Evolutionary conservation across 495 filamentous ascomycete genomes (phyloP).

Genomic region (Penicillium atrosanguineum): DNA sequence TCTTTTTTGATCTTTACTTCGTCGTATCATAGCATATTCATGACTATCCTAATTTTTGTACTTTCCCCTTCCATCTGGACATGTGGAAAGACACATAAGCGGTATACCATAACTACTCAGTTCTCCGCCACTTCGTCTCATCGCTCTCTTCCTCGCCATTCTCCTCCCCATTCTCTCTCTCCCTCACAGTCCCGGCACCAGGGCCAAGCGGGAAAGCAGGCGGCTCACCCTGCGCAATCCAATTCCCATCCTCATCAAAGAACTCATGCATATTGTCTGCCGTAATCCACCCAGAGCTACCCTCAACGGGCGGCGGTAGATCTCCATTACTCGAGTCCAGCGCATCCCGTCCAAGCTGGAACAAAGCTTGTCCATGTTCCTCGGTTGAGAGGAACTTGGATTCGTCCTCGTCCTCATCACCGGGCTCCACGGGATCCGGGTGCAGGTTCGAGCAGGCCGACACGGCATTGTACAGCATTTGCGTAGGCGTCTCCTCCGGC

Average conservation of each 20-base stretch:
- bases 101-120: constrained; percentile 36
- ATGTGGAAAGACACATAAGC: not conserved
- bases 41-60: not conserved
- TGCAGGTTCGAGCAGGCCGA: constrained; percentile 86
- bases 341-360: constrained; percentile 24
- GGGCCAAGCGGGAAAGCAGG: constrained; percentile 46
- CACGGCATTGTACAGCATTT: constrained; percentile 71
- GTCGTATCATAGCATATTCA: not conserved
- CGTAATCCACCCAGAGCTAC: constrained; percentile 93
- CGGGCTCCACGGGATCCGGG: constrained; percentile 64
- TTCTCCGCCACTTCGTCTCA: constrained; percentile 62
- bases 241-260: constrained; percentile 64
- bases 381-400: constrained; percentile 30
- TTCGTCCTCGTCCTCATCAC: constrained; percentile 45
- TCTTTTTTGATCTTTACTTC: not conserved
- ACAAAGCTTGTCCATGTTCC: constrained; percentile 30
- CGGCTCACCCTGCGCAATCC: constrained; percentile 44
- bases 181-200: constrained; percentile 56
- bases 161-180: constrained; percentile 40
- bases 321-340: constrained; percentile 44
- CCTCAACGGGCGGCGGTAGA: constrained; percentile 73
- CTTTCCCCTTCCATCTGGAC: not conserved
- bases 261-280: constrained; percentile 89
- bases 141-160: constrained; percentile 30
- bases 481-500: constrained; percentile 37